Base-by-base conservation (phyloP, 257 asterid genomes). In the Plantago elongata region DNA sequence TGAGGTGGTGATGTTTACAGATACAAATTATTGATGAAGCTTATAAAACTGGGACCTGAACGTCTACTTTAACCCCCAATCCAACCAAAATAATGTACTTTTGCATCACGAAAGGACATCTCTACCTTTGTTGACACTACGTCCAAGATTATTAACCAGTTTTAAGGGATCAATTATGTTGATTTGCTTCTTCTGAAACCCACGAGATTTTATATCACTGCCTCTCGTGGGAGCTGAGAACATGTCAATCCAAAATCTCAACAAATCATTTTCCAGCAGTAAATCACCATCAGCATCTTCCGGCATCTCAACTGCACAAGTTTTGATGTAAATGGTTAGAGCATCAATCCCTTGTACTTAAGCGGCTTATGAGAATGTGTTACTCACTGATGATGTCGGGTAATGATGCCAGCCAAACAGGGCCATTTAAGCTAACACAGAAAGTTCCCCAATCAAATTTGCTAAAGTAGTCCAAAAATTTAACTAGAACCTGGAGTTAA, bases 151-250 rank as follows among this genome's bases (percentile, higher is more conserved):
- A 69, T 88, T 88, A 60, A 42, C 62, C 60, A 78, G 84, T 66
- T 84, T 90, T 29, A 87, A 80, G 1, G 95, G 97, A 74, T 90
- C 97, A 51, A 90, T 72, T 18, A 90, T 84, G 74, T 90, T 90
- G 27, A 90, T 80, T 78, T 81, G 70, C 81, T 90, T 90, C 52
- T 13, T 70, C 46, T 60, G 88, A 75, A 90, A 83, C 47, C 72
- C 72, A 10, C 82, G 86, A 11, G 74, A 74, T 49, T 40, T 78
- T 49, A 14, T 71, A 58, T 76, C 88, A 12, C 60, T 50, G 5
- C 62, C 69, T 77, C 70, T 80, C 11, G 79, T 69, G 54, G 95
- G 95, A 65, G 79, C 94, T 13, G 91, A 77, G 74, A 78, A 83
- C 69, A 14, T 62, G 42, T 73, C 69, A 43, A 75, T 63, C 58